Base-by-base conservation (phyloP, 345 rosid genomes). In the Luvunga scandens region DNA sequence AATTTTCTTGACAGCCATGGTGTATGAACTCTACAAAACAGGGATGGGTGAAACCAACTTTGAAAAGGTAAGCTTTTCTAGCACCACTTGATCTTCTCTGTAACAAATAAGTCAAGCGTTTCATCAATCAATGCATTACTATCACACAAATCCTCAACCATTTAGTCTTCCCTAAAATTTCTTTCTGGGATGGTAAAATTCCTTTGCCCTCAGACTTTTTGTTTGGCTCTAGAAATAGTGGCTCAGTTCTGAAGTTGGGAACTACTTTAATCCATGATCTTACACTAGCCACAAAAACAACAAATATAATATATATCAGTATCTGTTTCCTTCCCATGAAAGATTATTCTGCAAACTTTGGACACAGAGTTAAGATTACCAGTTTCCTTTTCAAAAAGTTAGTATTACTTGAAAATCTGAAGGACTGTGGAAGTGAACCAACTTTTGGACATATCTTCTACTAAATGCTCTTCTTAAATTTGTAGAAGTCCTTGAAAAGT, bases 1-100 rank as follows among this genome's bases (percentile, higher is more conserved):
- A 86, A 92, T 95, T 30, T 93, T 91, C 86, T 88, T 95, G 88
- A 87, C 95, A 2, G 98, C 98, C 66, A 92, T 95, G 98, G 97
- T 93, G 42, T 88, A 90, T 12, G 99, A 95, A 85, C 98, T 93
- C 59, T 95, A 95, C 75, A 93, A 91, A 86, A 93, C 98, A 45
- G 98, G 99, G 80, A 91, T 93, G 95, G 88, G 90, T 9, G 98
- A 92, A 84, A 93, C 96, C 50, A 88, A 87, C 19, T 93, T 95
- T 76, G 99, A 95, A 66, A 89, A 94, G 95, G 99, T 92, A 62
- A 66, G 61, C 39, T 22, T 48, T 73, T 81, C 7, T 42, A 64
- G 65, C 56, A 21, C 59, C 38, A 39, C 39, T 45, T 14, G 16
- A 16, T 68, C 38, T 76, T 59, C 48, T 2, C 5, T 45, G 48